A percentile compares a stretch with the other conserved stretches of the same genome.
These are phyloP conservation scores for Symmetrospora coprosmae DNA, from an alignment of 768 basidiomycete genomes.

Conservation along the genomic window DNA sequence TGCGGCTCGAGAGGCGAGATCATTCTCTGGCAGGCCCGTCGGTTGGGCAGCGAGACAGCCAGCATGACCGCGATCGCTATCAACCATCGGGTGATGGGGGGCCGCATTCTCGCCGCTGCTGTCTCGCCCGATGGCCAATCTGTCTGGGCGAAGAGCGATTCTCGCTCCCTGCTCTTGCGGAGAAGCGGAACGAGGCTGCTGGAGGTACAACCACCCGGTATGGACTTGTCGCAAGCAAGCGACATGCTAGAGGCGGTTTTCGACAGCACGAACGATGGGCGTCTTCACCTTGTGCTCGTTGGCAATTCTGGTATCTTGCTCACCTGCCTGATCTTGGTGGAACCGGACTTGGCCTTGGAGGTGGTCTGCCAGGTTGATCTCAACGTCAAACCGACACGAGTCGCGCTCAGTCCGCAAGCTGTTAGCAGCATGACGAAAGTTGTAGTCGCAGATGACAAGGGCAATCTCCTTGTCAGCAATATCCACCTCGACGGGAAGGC, in stretches of 20 bases:
- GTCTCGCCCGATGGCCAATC: background rate
- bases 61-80: background rate
- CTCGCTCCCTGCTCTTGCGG: conserved; percentile 1
- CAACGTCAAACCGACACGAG: background rate
- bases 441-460: background rate
- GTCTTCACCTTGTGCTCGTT: background rate
- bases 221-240: background rate
- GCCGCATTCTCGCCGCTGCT: background rate
- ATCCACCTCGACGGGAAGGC: background rate
- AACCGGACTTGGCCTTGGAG: background rate
- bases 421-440: background rate
- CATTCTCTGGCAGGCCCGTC: background rate
- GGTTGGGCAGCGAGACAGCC: background rate
- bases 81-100: background rate
- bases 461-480: background rate
- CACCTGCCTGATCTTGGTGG: background rate
- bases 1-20: background rate
- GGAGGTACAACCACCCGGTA: background rate
- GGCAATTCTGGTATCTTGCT: background rate
- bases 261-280: background rate
- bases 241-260: background rate
- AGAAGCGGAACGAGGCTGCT: background rate
- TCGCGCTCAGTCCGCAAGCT: background rate
- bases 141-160: conserved; percentile 8
- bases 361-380: background rate